A percentile compares a stretch with the other conserved stretches of the same genome.
Conservation (phyloP, 2,329 filamentous ascomycete genomes). For the Sporothrix euskadiensis region DNA sequence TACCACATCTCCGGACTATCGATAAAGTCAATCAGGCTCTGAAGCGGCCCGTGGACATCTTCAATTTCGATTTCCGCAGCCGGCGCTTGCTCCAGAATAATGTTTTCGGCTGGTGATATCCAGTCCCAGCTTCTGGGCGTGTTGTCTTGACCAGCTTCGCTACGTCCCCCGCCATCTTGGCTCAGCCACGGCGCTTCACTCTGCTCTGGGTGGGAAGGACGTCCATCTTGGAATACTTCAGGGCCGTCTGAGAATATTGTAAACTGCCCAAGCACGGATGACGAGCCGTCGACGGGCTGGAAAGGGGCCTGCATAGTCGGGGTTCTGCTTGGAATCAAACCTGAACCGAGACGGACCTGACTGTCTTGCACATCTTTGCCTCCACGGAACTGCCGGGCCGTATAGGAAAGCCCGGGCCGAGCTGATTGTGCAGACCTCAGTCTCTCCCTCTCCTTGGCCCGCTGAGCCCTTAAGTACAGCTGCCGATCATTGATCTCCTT, state of each 20-base stretch:
- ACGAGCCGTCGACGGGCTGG: background rate
- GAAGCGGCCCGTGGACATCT: slow-evolving; percentile 4
- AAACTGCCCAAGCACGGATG: background rate
- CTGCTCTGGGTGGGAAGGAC: background rate
- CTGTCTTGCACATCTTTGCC: background rate
- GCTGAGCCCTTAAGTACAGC: background rate
- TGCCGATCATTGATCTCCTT: background rate
- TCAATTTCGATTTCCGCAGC: background rate
- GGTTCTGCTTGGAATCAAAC: background rate
- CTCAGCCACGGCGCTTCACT: background rate
- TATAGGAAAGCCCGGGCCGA: background rate
- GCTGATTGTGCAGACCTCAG: background rate
- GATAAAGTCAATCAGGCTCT: slow-evolving; percentile 8
- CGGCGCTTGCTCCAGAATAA: background rate
- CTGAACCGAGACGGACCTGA: background rate
- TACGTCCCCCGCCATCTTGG: background rate
- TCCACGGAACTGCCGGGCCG: background rate
- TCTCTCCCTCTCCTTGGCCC: background rate
- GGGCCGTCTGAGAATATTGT: background rate
- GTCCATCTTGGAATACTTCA: background rate
- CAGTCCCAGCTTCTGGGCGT: slow-evolving; percentile 12
- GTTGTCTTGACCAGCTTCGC: background rate
- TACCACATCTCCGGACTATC: background rate
- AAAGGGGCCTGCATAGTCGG: background rate
- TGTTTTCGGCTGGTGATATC: background rate